These are phyloP conservation scores for Annona squamosa DNA, from an alignment of 164 flowering plant species.

Conservation along the genomic window DNA sequence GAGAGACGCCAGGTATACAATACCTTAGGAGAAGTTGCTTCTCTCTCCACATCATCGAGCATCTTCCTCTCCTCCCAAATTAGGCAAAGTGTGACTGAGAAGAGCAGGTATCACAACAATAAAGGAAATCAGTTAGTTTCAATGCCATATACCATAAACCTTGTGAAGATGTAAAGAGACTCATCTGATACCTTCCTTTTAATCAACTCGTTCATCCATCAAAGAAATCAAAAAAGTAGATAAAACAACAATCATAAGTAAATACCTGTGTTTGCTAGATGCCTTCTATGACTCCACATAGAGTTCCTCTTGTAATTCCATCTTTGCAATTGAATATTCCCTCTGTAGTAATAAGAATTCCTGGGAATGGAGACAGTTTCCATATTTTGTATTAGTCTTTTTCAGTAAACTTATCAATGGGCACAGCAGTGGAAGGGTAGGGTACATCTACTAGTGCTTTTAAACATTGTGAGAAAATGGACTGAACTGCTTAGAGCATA, in stretches of 20 bases:
- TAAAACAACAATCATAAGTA: not conserved
- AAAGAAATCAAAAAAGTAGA: not conserved
- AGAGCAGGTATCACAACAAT: too few species aligned
- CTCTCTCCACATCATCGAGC: too few species aligned
- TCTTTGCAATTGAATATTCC: conserved; percentile 60
- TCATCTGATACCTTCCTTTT: not conserved
- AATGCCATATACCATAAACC: too few species aligned
- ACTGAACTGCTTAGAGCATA: not conserved
- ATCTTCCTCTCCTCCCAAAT: too few species aligned
- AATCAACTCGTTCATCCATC: not conserved
- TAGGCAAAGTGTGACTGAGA: too few species aligned
- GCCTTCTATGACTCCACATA: conserved; percentile 2
- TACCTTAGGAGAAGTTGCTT: too few species aligned
- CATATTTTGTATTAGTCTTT: not conserved
- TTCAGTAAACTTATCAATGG: not conserved
- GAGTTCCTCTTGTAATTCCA: conserved; percentile 66
- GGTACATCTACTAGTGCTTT: not conserved
- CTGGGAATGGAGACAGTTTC: conserved; percentile 27
- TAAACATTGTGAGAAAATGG: not conserved
- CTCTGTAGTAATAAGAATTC: conserved; percentile 81
- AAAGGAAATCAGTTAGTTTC: too few species aligned
- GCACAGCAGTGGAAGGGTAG: not conserved
- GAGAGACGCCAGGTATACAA: too few species aligned
- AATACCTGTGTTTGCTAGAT: not conserved
- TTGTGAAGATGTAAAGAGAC: not conserved